These are phyloP conservation scores for Fusarium annulatum DNA, from an alignment of 2,329 filamentous ascomycete species.

Conservation along the genomic window DNA sequence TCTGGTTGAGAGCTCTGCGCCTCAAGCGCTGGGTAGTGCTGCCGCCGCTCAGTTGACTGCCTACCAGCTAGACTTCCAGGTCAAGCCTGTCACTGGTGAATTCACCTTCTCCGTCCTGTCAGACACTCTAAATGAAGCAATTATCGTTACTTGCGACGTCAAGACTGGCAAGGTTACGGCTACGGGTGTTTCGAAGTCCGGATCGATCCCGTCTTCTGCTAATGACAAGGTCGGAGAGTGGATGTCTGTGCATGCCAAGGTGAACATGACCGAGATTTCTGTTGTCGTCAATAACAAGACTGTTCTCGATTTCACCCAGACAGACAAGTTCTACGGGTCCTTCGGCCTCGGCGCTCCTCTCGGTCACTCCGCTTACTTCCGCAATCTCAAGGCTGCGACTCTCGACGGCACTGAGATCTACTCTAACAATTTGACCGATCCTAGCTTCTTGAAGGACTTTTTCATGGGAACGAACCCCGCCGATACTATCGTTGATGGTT, in stretches of 20 bases:
- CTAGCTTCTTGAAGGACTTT: not conserved
- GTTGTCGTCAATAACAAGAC: not conserved
- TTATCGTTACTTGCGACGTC: not conserved
- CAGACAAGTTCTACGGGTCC: not conserved
- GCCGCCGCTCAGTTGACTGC: not conserved
- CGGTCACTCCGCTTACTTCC: not conserved
- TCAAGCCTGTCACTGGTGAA: not conserved
- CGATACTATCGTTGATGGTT: not conserved
- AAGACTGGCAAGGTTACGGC: not conserved
- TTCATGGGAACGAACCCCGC: not conserved
- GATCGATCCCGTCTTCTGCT: rapidly evolving
- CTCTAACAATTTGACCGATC: not conserved
- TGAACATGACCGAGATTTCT: not conserved
- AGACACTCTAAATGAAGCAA: not conserved
- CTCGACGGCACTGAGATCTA: not conserved
- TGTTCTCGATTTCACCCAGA: not conserved
- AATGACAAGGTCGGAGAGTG: not conserved
- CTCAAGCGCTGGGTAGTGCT: not conserved
- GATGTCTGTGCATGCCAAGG: not conserved
- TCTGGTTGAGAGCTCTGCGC: not conserved
- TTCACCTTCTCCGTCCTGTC: not conserved
- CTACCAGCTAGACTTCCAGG: not conserved
- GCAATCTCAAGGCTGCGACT: not conserved
- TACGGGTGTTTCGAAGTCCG: not conserved
- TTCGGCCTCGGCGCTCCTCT: not conserved